Evolutionary conservation across 768 basidiomycete species (phyloP).

Genomic region (Steccherinum ochraceum): DNA sequence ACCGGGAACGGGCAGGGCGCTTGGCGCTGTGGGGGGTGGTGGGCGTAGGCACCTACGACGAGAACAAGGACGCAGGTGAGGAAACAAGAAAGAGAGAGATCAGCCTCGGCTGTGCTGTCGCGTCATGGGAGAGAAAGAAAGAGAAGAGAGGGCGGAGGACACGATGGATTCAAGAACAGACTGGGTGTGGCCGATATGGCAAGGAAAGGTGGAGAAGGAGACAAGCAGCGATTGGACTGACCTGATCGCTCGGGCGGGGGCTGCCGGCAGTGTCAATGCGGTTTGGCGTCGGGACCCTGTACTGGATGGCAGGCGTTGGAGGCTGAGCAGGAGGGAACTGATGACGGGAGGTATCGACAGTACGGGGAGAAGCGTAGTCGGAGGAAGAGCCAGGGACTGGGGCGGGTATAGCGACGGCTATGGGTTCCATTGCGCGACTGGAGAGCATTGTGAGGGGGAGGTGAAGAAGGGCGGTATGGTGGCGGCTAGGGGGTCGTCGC

Average conservation of each 20-base stretch:
- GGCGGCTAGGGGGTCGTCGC: neutral
- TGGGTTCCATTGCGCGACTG: constrained; percentile 29
- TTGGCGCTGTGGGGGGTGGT: neutral
- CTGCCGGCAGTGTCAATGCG: neutral
- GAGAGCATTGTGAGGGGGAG: constrained; percentile 26
- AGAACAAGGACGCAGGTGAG: neutral
- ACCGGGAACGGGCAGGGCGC: neutral
- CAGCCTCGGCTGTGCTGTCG: too few relatives aligned
- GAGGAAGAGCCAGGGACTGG: constrained; percentile 13
- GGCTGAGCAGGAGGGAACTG: neutral
- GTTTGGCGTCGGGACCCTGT: neutral
- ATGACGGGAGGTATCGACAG: too few relatives aligned
- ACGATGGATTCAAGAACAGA: neutral
- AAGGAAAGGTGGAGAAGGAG: neutral
- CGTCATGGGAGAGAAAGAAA: too few relatives aligned
- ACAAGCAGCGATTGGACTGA: too few relatives aligned
- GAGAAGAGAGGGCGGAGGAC: neutral
- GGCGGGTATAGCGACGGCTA: constrained; percentile 15
- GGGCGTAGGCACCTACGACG: neutral
- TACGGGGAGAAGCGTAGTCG: constrained; percentile 4
- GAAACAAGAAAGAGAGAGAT: too few relatives aligned
- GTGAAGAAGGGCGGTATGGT: neutral
- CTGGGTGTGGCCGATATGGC: neutral
- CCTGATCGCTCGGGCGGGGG: neutral
- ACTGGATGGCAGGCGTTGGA: neutral